Evolutionary conservation across 768 basidiomycete species (phyloP).

Genomic region (Clitopilus hobsonii): DNA sequence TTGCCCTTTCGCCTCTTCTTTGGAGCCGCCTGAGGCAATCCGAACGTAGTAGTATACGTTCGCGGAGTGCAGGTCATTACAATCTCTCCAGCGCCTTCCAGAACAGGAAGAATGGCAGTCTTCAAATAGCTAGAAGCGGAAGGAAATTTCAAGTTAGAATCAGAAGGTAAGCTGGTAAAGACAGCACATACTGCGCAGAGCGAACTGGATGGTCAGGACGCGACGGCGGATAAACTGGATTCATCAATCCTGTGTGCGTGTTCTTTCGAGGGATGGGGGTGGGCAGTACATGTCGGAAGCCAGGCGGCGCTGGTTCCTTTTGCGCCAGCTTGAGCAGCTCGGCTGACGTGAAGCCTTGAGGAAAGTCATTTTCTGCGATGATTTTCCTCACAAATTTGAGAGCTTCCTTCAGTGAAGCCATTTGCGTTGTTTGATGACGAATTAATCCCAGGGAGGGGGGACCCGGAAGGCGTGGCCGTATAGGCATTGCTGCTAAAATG

Average conservation of each 20-base stretch:
- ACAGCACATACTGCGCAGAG: constrained; percentile 42
- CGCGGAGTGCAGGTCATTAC: constrained; percentile 33
- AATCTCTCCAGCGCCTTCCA: constrained; percentile 37
- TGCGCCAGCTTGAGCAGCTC: constrained; percentile 33
- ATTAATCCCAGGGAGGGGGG: constrained; percentile 3
- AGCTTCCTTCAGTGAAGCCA: constrained; percentile 13
- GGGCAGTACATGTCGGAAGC: constrained; percentile 18
- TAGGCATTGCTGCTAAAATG: neutral
- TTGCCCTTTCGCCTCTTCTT: constrained; percentile 11
- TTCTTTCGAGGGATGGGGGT: neutral
- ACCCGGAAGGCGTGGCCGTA: no score
- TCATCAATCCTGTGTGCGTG: neutral
- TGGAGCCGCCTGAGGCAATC: constrained; percentile 9
- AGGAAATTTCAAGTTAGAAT: neutral
- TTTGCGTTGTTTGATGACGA: constrained; percentile 6
- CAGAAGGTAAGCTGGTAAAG: neutral
- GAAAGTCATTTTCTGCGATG: constrained; percentile 18
- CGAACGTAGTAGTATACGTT: constrained; percentile 14
- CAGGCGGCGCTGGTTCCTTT: constrained; percentile 20
- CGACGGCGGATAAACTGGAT: constrained; percentile 23
- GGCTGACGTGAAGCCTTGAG: constrained; percentile 29
- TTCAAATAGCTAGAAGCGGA: constrained; percentile 50
- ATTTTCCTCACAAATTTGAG: constrained; percentile 25
- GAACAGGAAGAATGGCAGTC: constrained; percentile 40
- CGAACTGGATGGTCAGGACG: constrained; percentile 44